Conservation (phyloP, 768 basidiomycete species). For the Tricholoma terreum region DNA sequence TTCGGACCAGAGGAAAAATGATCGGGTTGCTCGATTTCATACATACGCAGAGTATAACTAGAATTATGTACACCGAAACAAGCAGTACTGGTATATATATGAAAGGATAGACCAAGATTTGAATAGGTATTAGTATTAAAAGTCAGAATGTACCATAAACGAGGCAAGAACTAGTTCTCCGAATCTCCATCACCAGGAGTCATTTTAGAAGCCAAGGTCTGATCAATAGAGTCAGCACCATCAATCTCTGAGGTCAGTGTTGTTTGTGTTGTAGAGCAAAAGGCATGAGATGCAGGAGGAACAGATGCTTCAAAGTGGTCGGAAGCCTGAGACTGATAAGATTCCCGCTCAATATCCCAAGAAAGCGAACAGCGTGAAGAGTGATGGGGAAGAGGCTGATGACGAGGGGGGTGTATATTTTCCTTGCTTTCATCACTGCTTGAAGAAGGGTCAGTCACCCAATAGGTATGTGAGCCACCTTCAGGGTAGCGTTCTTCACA, state of each 20-base stretch:
- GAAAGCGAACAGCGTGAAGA: background rate
- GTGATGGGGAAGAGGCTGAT: background rate
- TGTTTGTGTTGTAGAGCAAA: background rate
- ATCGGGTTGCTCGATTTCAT: slow-evolving; percentile 33
- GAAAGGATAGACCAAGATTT: background rate
- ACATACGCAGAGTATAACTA: slow-evolving; percentile 18
- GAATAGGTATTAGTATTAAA: background rate
- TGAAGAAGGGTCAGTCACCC: too few species aligned
- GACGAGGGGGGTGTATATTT: background rate
- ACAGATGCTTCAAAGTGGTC: background rate
- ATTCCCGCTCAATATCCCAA: background rate
- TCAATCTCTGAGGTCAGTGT: background rate
- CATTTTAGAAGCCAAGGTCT: background rate
- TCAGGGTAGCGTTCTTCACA: too few species aligned
- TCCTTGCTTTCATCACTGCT: background rate
- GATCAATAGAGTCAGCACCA: background rate
- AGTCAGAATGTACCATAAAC: background rate
- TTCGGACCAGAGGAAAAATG: slow-evolving; percentile 26
- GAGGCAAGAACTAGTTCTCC: background rate
- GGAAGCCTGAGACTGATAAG: background rate
- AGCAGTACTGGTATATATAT: slow-evolving; percentile 3
- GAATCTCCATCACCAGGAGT: background rate
- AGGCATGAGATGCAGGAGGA: background rate
- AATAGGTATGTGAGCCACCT: too few species aligned
- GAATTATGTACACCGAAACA: slow-evolving; percentile 5